Evolutionary conservation across 257 asterid species (phyloP).

Genomic region (Ilex asprella): DNA sequence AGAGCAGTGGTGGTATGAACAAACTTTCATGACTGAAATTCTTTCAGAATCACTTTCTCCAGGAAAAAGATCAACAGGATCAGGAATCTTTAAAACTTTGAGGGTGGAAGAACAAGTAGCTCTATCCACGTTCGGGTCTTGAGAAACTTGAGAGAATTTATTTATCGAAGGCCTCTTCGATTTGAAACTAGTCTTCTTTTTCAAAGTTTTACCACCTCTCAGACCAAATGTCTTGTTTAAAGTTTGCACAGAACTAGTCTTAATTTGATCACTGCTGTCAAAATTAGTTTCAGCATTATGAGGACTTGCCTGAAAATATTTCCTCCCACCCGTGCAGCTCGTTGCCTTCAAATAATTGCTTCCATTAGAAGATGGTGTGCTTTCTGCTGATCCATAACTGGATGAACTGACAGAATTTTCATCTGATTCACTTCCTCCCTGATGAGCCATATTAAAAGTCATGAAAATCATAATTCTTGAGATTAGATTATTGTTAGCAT

Average conservation of each 20-base stretch:
- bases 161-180: constrained; percentile 30
- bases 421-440: constrained; percentile 60
- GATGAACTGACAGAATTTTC: constrained; percentile 48
- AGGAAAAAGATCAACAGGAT: constrained; percentile 27
- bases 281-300: constrained; percentile 29
- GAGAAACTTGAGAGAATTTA: constrained; percentile 21
- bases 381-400: constrained; percentile 39
- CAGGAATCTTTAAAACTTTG: constrained; percentile 56
- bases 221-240: constrained; percentile 31
- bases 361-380: constrained; percentile 14
- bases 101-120: constrained; percentile 78
- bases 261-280: constrained; percentile 26
- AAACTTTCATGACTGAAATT: constrained; percentile 40
- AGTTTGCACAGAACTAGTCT: constrained; percentile 15
- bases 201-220: constrained; percentile 39
- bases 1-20: constrained; percentile 89
- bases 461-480: constrained; percentile 2
- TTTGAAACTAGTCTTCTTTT: constrained; percentile 56
- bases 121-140: constrained; percentile 31
- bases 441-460: constrained; percentile 8
- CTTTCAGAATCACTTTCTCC: constrained; percentile 32
- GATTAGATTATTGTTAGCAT: not conserved
- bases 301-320: constrained; percentile 26
- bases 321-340: constrained; percentile 36
- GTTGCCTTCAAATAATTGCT: constrained; percentile 34